Evolutionary conservation across 139 green algal species (phyloP), one percentile per base, ranked within the genome.

Genomic region (Yamagishiella unicocca): DNA sequence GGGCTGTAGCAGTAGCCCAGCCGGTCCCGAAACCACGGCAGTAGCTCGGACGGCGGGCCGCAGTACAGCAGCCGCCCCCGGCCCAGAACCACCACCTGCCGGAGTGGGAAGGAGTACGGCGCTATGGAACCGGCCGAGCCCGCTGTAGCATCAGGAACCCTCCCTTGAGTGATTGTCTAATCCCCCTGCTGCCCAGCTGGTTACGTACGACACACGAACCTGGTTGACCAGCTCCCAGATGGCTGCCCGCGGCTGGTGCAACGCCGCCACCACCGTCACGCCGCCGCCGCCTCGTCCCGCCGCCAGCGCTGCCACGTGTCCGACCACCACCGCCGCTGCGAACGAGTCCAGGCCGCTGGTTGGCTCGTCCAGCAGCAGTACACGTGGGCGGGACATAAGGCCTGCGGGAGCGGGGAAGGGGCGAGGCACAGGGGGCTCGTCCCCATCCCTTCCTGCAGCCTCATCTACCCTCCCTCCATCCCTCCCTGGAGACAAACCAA

Each of bases 281-380:
- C 46, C 46, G 50, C 24, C 53, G 40, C 35, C 37, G 24, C 35
- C 35, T 7, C 38, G 17, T 12, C 31, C 53, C 2, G n/a, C 42
- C 25, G 95, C 94, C 91, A 93, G 90, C 38, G 29, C 71, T 35
- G 66, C 45, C 62, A 94, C 70, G 88, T 93, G 87, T 24, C 54
- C 37, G 87, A 84, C 70, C 67, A 98, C 94, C 76, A 92, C 94
- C 24, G 96, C 80, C 1, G 93, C 93, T 4, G 88, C 89, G 85
- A 93, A 94, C 67, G 80, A 89, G 71, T 95, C 93, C 33, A 95
- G 89, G 29, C 92, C 92, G 61, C 70, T 80, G 61, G 88, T 91
- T 35, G 88, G 88, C 88, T 91, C 90, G 62, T 92, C 90, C 64
- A 93, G 62, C 40, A 85, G 21, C 40, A 85, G 79, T 0, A 85